phyloP scores from a whole-genome alignment of 768 basidiomycete genomes.

The Xanthoconium stramineum region DNA sequence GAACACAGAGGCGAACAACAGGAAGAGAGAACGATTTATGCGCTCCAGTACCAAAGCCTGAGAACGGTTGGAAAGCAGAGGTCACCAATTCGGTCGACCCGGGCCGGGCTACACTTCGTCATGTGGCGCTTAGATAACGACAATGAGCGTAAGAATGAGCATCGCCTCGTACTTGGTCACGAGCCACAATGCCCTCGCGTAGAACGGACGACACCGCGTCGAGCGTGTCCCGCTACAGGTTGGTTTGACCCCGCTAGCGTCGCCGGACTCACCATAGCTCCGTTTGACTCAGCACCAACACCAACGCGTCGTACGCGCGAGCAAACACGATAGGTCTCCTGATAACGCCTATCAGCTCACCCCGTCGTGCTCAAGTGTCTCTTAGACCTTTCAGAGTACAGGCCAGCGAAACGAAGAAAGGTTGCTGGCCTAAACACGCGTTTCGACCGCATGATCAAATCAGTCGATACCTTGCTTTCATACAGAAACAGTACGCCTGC shows the following conservation, averaged over 20 bases:
- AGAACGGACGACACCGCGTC: conserved; percentile 12
- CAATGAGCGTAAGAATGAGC: neutral
- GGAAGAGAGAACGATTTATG: too few species aligned
- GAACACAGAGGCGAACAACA: too few species aligned
- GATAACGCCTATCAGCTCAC: neutral
- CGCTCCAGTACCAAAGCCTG: too few species aligned
- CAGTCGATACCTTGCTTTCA: conserved; percentile 44
- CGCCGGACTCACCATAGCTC: neutral
- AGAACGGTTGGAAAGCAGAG: too few species aligned
- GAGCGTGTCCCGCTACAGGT: conserved; percentile 13
- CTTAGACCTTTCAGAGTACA: conserved; percentile 8
- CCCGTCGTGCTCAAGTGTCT: neutral
- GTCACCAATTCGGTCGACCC: neutral
- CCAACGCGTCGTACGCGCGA: neutral
- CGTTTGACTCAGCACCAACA: neutral
- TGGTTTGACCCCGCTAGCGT: neutral
- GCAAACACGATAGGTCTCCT: conserved; percentile 15
- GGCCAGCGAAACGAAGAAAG: conserved; percentile 45
- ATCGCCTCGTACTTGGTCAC: neutral
- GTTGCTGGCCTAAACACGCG: conserved; percentile 51
- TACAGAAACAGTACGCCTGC: conserved; percentile 17
- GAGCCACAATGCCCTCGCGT: too few species aligned
- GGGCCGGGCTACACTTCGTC: neutral
- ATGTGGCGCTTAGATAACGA: conserved; percentile 13
- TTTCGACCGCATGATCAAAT: conserved; percentile 66